Evolutionary conservation across 164 flowering plant genomes (phyloP), one percentile per base, ranked within the genome.

Genomic region (Macadamia tetraphylla): DNA sequence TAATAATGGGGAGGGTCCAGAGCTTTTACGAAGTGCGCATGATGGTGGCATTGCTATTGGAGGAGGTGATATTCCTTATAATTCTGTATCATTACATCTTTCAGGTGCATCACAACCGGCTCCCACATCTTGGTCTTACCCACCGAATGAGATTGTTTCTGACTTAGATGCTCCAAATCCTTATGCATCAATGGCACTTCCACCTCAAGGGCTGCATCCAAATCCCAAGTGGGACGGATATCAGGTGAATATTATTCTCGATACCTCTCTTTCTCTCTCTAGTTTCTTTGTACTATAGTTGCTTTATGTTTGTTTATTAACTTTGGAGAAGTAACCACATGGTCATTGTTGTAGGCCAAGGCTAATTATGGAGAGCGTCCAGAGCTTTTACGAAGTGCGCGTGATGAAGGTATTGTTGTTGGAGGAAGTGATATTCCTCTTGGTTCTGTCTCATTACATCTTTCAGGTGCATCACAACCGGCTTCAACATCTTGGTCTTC

Each of bases 201-300:
- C 86, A 58, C 87, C 91, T 72, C 94, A 77, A 70, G 84, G 75
- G 31, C 74, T 75, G 69, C 76, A 83, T 29, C 74, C 77, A 60
- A 83, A 64, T 71, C 17, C 80, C 30, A 87, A 86, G 98, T 87
- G 82, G 23, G 23, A 23, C 74, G 87, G 89, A 18, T 88, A 87
- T 73, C 91, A 86, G 97, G 99, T 88, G 74, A 23, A 46, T 73
- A 29, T 29, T 42, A 31, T 49, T 73, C 12, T 5, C 9, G 48
- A 43, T 43, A 6, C 9, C 51, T 46, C 51, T 46, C 51, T 23
- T 23, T 46, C 51, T 46, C 51, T 46, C 51, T 46, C 51, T 8
- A 2, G 3, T 5, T 35, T 35, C 40, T 23, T 23, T 23, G 23
- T 23, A 23, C 23, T 23, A 23, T 23, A 23, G 0, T 23, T 23